Evolutionary conservation across 352 stramenopile genomes (phyloP), one percentile per base, ranked within the genome.

Genomic region (Globisporangium apiculatum): DNA sequence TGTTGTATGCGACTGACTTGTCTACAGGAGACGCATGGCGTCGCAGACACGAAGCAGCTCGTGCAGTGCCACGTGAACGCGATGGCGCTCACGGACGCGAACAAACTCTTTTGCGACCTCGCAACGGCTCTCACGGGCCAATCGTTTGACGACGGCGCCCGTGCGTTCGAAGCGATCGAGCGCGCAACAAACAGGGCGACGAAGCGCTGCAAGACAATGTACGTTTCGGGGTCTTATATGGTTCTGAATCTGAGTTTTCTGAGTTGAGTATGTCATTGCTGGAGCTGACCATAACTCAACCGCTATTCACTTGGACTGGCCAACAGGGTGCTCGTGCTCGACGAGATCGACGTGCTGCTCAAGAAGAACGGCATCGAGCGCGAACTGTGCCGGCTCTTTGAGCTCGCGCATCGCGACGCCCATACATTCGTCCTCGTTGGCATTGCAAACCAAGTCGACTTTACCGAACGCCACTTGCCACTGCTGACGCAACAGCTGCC

Each of bases 401-500:
- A 91, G 64, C 69, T 91, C 15, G 80, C 83, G 0, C 81, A 94
- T 51, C 75, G 72, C 4, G 10, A 67, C 18, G 64, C 61, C 1
- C 68, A 89, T 60, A 72, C 73, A 53, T 89, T 94, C 50, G 72
- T 93, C 48, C 67, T 94, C 7, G 65, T 94, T 37, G 84, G 85
- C 5, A 89, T 94, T 59, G 82, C 85, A 7, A 94, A 94, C 56
- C 83, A 89, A 48, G 78, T 93, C 11, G 85, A 94, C 55, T 89
- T 94, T 52, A 92, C 85, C 0, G 80, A 94, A 62, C 73, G 80
- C n/a, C 76, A 91, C 43, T 51, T 92, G 47, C 73, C 75, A 9
- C 66, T 77, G 43, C 67, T 94, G 2, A 67, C 80, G 54, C 65
- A 77, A 49, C 70, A 81, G 14, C 40, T 88, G 46, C 75, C 76